Percentiles rank a stretch among this genome's conserved stretches.
phyloP scores from a whole-genome alignment of 805 yeast species.

The Candida chilensis region DNA sequence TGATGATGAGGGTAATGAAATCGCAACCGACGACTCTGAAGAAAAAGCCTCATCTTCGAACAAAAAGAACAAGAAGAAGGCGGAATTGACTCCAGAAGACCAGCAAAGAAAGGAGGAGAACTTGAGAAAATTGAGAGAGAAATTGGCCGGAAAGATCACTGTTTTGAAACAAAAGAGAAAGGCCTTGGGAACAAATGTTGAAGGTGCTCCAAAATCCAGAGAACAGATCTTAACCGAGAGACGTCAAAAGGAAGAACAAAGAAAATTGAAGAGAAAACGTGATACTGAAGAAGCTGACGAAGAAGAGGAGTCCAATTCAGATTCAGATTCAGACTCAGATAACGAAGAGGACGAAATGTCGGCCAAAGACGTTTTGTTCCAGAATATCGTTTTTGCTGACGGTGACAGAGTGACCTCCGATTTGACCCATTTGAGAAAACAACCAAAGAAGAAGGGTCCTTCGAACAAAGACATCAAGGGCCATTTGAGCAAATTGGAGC shows the following conservation, averaged over 20 bases:
- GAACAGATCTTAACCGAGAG: constrained; percentile 71
- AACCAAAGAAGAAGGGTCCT: constrained; percentile 69
- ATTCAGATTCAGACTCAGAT: constrained; percentile 19
- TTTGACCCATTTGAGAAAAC: constrained; percentile 44
- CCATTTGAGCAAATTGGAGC: constrained; percentile 69
- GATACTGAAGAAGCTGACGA: constrained; percentile 32
- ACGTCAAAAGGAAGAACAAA: constrained; percentile 32
- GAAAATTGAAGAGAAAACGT: constrained; percentile 11
- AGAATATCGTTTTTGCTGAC: constrained; percentile 74
- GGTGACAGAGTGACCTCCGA: constrained; percentile 77
- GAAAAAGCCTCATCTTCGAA: too few species aligned
- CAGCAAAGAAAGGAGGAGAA: constrained; percentile 40
- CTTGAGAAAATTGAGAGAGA: constrained; percentile 64
- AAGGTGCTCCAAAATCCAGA: constrained; percentile 80
- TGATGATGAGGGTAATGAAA: constrained; percentile 65
- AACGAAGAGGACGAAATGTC: constrained; percentile 17
- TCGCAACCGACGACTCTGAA: constrained; percentile 10
- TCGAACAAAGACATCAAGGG: constrained; percentile 76
- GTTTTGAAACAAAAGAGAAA: constrained; percentile 70
- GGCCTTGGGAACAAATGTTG: constrained; percentile 78
- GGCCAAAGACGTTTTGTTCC: constrained; percentile 50
- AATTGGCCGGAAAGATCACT: constrained; percentile 66
- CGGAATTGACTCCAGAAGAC: constrained; percentile 34
- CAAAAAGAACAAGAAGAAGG: constrained; percentile 7
- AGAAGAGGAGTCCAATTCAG: constrained; percentile 20